Percentiles rank a stretch among this genome's conserved stretches.
Conservation (phyloP, 306 rosid species). For the Hippophae rhamnoides region DNA sequence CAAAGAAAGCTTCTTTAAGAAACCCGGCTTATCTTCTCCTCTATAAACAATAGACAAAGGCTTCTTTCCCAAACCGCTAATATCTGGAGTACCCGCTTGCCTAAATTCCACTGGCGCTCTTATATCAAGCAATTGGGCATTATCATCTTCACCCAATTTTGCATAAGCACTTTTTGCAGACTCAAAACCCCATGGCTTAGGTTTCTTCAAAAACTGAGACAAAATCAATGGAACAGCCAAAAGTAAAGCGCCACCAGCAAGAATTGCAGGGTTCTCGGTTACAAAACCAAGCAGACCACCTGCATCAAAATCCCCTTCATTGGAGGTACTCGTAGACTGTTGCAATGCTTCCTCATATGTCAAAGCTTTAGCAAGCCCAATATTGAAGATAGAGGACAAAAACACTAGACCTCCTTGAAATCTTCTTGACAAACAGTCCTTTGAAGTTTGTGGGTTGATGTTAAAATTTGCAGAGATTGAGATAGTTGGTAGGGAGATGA, state of each 20-base stretch:
- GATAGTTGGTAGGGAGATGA: conserved; percentile 31
- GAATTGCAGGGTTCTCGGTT: conserved; percentile 54
- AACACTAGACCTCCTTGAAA: conserved; percentile 46
- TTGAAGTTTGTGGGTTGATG: conserved; percentile 22
- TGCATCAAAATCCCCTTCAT: conserved; percentile 40
- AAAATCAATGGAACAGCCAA: conserved; percentile 69
- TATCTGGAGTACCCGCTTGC: conserved; percentile 65
- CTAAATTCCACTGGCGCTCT: conserved; percentile 56
- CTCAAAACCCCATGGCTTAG: conserved; percentile 86
- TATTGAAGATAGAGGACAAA: conserved; percentile 44
- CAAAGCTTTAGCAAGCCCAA: conserved; percentile 54
- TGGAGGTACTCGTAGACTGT: conserved; percentile 23
- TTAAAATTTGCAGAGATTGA: conserved; percentile 29
- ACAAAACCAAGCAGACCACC: conserved; percentile 45
- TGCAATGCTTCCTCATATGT: conserved; percentile 74
- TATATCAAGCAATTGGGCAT: conserved; percentile 77
- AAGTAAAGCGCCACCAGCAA: conserved; percentile 64
- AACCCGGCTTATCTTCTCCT: conserved; percentile 74
- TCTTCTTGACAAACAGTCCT: conserved; percentile 21
- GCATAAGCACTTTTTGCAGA: conserved; percentile 77
- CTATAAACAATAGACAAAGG: conserved; percentile 50
- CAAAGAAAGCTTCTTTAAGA: conserved; percentile 64
- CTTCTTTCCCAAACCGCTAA: conserved; percentile 66
- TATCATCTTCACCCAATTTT: conserved; percentile 58
- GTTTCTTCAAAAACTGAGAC: conserved; percentile 57